phyloP scores from a whole-genome alignment of 179 eudicot genomes.

The Spergularia azorica region DNA sequence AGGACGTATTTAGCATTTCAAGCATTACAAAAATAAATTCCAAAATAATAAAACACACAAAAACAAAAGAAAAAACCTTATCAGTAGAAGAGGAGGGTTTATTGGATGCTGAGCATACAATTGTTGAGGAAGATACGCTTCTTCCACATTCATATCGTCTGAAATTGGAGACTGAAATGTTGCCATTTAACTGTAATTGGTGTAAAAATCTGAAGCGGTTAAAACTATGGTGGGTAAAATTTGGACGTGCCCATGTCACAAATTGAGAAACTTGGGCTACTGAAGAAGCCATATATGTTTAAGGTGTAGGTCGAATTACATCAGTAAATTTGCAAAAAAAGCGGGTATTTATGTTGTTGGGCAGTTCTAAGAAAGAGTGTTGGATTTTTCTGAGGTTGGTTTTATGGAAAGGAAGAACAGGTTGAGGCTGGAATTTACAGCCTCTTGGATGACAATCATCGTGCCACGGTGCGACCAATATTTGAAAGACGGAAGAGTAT shows the following conservation, averaged over 20 bases:
- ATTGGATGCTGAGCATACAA: conserved; percentile 63
- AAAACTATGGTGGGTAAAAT: not conserved
- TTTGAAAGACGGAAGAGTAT: not conserved
- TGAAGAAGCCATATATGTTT: conserved; percentile 17
- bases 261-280: conserved; percentile 25
- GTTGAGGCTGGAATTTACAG: conserved; percentile 26
- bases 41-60: not conserved
- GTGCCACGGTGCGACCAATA: conserved; percentile 27
- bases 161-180: conserved; percentile 17
- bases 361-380: not conserved
- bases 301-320: conserved; percentile 5
- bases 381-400: not conserved
- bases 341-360: not conserved
- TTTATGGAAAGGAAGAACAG: not conserved
- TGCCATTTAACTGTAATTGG: conserved; percentile 9
- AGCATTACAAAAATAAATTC: not conserved
- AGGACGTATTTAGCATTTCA: too few species aligned
- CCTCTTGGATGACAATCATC: conserved; percentile 20
- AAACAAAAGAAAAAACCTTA: conserved; percentile 44
- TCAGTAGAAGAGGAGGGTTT: conserved; percentile 54
- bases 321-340: conserved; percentile 8
- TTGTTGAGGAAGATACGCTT: not conserved
- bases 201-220: not conserved
- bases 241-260: conserved; percentile 25
- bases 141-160: conserved; percentile 9